Conservation (phyloP, 1,284 basidiomycete species). For the Polyporus tsugae region DNA sequence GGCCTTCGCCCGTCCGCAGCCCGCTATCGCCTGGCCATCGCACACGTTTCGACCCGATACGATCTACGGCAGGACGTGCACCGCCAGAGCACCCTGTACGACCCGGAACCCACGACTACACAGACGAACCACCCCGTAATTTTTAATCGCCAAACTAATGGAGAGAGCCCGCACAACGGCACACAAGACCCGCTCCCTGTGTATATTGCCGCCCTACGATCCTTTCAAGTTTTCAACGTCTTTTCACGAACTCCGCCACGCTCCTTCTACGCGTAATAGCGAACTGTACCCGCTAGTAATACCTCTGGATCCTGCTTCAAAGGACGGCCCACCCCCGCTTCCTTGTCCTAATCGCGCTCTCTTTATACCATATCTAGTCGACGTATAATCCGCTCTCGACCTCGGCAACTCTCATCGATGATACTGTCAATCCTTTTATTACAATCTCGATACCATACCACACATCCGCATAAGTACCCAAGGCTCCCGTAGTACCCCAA, state of each 20-base stretch:
- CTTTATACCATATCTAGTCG: conserved; percentile 19
- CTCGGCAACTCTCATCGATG: conserved; percentile 25
- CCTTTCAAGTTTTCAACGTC: conserved; percentile 31
- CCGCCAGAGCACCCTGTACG: conserved; percentile 30
- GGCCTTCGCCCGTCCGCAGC: conserved; percentile 26
- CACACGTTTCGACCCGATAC: conserved; percentile 32
- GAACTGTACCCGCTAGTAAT: conserved; percentile 29
- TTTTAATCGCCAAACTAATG: conserved; percentile 26
- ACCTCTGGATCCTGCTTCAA: conserved; percentile 8
- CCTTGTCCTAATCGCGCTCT: conserved; percentile 26
- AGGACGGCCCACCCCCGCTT: conserved; percentile 16
- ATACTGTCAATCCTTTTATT: conserved; percentile 24
- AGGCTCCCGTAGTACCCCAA: neutral
- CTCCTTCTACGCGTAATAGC: conserved; percentile 27
- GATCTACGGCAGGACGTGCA: conserved; percentile 31
- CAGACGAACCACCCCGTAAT: conserved; percentile 29
- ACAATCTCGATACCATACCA: conserved; percentile 23
- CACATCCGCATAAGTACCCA: conserved; percentile 13
- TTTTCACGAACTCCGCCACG: conserved; percentile 35
- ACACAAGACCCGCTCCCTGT: conserved; percentile 19
- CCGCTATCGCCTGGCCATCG: conserved; percentile 24
- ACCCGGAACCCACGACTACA: conserved; percentile 32
- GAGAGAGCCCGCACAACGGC: conserved; percentile 2
- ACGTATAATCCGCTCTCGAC: conserved; percentile 28
- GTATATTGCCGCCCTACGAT: conserved; percentile 34